These are phyloP conservation scores for Penicillium fimorum DNA, from an alignment of 495 filamentous ascomycete genomes.

Conservation along the genomic window DNA sequence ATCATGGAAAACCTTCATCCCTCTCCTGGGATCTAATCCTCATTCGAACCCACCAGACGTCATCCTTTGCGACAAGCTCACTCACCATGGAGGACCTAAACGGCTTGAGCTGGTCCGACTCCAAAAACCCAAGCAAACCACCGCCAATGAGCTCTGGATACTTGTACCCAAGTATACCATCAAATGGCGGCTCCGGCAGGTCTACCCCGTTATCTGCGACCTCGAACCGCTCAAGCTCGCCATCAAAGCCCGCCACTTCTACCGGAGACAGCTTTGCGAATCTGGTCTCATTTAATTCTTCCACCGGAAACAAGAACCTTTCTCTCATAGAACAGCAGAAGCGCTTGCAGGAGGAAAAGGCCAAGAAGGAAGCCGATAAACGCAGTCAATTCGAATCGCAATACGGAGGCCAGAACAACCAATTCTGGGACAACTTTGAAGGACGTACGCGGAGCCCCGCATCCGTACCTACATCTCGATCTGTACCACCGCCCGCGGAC, in stretches of 20 bases:
- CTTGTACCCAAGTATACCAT: conserved; percentile 59
- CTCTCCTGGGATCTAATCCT: conserved; percentile 19
- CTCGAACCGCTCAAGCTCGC: conserved; percentile 47
- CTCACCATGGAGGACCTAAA: conserved; percentile 57
- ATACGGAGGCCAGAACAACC: conserved; percentile 62
- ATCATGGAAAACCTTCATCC: conserved; percentile 14
- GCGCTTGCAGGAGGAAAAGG: conserved; percentile 72
- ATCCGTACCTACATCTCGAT: conserved; percentile 54
- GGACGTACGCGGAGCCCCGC: conserved; percentile 44
- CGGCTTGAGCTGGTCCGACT: conserved; percentile 54
- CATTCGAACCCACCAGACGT: conserved; percentile 24
- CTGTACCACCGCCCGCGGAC: conserved; percentile 32
- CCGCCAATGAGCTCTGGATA: conserved; percentile 52
- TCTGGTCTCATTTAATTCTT: conserved; percentile 71
- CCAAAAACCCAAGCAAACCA: conserved; percentile 43
- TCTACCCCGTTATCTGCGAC: conserved; percentile 65
- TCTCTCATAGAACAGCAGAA: conserved; percentile 84
- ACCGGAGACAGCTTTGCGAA: conserved; percentile 85
- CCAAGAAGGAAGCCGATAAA: conserved; percentile 70
- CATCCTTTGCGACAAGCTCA: conserved; percentile 9
- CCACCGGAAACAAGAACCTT: conserved; percentile 65
- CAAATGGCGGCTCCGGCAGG: conserved; percentile 60
- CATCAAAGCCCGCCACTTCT: conserved; percentile 59
- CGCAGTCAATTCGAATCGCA: conserved; percentile 66
- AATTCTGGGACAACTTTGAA: conserved; percentile 69